Base-by-base conservation (phyloP, 805 yeast species). In the Kluyveromyces siamensis region DNA sequence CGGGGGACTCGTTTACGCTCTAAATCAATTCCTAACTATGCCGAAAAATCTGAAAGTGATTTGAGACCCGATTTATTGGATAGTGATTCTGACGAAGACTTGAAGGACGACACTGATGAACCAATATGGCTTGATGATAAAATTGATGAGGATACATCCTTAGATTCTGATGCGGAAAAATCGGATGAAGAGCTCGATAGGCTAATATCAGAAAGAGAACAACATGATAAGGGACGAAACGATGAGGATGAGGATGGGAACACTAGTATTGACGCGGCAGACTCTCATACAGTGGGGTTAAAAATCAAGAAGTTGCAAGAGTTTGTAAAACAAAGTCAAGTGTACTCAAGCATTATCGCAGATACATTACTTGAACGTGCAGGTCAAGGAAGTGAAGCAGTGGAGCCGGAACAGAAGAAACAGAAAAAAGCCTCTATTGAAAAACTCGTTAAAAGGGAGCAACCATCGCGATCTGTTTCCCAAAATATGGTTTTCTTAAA, bases 281-380 rank as follows among this genome's bases (percentile, higher is more conserved):
- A 80, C 48, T 63, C 65, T 8, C 65, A 77, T 17, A 71, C 79
- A 2, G 69, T 69, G n/a, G 79, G 80, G 38, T 68, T 71, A 41
- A 87, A 87, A 58, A 68, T 88, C 41, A 75, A 76, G 47, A 75
- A 87, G 48, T 69, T 91, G 47, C 77, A 86, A 50, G 81, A 79
- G 37, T 72, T 91, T 53, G 88, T 91, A n/a, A 84, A 85, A 57
- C 83, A 87, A 60, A 87, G 96, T 16, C 90, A 88, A 61, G 78
- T 90, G 1, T 91, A 87, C 66, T 84, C 97, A 1, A 79, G 83
- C 52, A 87, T 91, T 54, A 86, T 91, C 40, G 81, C 95, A 2
- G 90, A 88, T 46, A 83, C 90, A 10, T 73, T 91, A 41, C 59
- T 83, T 8, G 59, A 60, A 38, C 55, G 66, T 42, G 55, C 62